phyloP scores from a whole-genome alignment of 306 rosid species.

The Lithocarpus polystachyus region DNA sequence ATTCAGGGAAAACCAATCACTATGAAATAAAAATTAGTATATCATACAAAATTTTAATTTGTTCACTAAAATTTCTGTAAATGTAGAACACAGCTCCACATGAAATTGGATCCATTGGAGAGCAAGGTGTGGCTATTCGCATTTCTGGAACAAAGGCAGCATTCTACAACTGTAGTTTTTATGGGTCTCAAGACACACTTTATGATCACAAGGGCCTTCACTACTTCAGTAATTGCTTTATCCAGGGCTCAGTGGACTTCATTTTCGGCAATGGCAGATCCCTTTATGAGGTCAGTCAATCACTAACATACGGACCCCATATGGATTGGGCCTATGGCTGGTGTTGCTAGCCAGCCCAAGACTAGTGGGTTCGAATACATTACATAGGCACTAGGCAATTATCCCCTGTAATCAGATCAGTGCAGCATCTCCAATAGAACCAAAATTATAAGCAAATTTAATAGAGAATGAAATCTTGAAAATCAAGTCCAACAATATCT shows the following conservation, averaged over 20 bases:
- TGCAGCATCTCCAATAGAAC: too few species aligned
- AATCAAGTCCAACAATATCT: too few species aligned
- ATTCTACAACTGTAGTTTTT: constrained; percentile 62
- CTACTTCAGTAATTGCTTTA: constrained; percentile 56
- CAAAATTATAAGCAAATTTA: too few species aligned
- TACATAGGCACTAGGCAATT: too few species aligned
- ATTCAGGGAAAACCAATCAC: too few species aligned
- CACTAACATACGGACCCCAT: not conserved
- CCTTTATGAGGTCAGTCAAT: constrained; percentile 48
- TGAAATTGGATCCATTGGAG: constrained; percentile 38
- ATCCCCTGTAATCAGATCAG: too few species aligned
- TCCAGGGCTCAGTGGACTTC: constrained; percentile 80
- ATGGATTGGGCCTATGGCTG: not conserved
- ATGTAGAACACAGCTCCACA: constrained; percentile 59
- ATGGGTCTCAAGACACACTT: constrained; percentile 66
- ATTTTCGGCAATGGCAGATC: constrained; percentile 70
- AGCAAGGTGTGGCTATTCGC: constrained; percentile 63
- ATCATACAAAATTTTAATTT: not conserved
- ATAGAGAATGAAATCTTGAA: too few species aligned
- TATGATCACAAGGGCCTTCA: constrained; percentile 82
- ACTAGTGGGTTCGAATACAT: too few species aligned
- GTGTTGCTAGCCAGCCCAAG: not conserved
- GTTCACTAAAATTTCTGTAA: not conserved
- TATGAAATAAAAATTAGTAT: too few species aligned
- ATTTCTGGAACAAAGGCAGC: constrained; percentile 63